Percentiles rank a stretch among this genome's conserved stretches.
These are phyloP conservation scores for Candida pseudoglaebosa DNA, from an alignment of 805 yeast genomes.

Conservation along the genomic window DNA sequence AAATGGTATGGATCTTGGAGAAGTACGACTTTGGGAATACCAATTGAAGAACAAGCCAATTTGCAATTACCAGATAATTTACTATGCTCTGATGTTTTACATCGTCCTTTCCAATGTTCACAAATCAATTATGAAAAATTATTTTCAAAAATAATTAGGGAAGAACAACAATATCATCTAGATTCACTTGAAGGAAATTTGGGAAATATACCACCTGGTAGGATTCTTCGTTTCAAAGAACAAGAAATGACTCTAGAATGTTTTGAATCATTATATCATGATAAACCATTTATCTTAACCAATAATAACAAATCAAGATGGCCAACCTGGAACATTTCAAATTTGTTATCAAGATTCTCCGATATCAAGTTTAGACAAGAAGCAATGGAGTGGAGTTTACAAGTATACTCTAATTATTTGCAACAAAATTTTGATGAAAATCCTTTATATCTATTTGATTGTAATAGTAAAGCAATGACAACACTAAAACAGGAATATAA, in stretches of 20 bases:
- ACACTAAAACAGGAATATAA: slow-evolving; percentile 50
- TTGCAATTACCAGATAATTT: slow-evolving; percentile 46
- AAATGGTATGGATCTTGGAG: slow-evolving; percentile 84
- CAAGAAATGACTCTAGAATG: slow-evolving; percentile 33
- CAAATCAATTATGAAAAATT: slow-evolving; percentile 55
- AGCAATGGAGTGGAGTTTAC: slow-evolving; percentile 73
- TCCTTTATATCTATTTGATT: slow-evolving; percentile 83
- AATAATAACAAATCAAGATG: slow-evolving; percentile 35
- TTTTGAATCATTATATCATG: slow-evolving; percentile 45
- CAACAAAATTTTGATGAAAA: slow-evolving; percentile 67
- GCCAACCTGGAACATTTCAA: slow-evolving; percentile 62
- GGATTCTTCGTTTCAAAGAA: slow-evolving; percentile 54
- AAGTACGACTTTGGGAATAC: slow-evolving; percentile 46
- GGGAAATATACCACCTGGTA: slow-evolving; percentile 27
- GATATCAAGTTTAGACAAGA: slow-evolving; percentile 74
- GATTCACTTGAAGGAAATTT: slow-evolving; percentile 14
- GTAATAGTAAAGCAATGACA: slow-evolving; percentile 65
- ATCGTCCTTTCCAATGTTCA: slow-evolving; percentile 79
- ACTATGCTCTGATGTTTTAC: slow-evolving; percentile 72
- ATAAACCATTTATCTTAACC: slow-evolving; percentile 63
- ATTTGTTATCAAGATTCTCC: slow-evolving; percentile 52
- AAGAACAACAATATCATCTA: slow-evolving; percentile 35
- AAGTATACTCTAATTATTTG: slow-evolving; percentile 59
- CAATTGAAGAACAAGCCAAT: slow-evolving; percentile 36
- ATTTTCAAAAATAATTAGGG: slow-evolving; percentile 46